Conservation (phyloP, 179 eudicot genomes). For the Carnegiea gigantea region DNA sequence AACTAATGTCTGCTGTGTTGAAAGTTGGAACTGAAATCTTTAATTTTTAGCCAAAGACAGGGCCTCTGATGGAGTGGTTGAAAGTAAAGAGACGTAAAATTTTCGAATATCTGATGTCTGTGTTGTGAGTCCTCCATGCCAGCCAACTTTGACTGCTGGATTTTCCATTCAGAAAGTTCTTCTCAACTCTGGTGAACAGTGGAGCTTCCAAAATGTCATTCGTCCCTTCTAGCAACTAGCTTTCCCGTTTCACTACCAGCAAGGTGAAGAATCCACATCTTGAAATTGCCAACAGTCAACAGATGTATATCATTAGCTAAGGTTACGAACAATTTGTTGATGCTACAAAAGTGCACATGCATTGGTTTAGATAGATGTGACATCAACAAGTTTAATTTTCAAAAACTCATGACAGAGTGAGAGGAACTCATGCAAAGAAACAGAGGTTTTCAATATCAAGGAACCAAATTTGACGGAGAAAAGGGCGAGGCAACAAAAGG, state of each 20-base stretch:
- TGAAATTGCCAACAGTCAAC: constrained; percentile 24
- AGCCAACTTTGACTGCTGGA: constrained; percentile 18
- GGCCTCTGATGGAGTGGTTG: constrained; percentile 28
- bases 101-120: constrained; percentile 18
- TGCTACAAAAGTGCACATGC: constrained; percentile 52
- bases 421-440: background rate
- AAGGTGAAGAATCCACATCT: constrained; percentile 24
- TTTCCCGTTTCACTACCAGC: constrained; percentile 12
- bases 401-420: background rate
- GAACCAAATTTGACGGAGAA: background rate
- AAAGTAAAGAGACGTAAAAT: background rate
- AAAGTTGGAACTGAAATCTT: constrained; percentile 33
- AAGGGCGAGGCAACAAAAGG: background rate
- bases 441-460: background rate
- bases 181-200: background rate
- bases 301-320: constrained; percentile 21
- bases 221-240: constrained; percentile 16
- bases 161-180: background rate
- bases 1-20: constrained; percentile 31
- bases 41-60: constrained; percentile 22
- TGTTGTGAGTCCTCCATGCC: background rate
- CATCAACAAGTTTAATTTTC: constrained; percentile 15
- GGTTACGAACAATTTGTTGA: constrained; percentile 28
- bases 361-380: constrained; percentile 38
- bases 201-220: constrained; percentile 4